Evolutionary conservation across 441 rosid species (phyloP).

Genomic region (Geranium incanum): DNA sequence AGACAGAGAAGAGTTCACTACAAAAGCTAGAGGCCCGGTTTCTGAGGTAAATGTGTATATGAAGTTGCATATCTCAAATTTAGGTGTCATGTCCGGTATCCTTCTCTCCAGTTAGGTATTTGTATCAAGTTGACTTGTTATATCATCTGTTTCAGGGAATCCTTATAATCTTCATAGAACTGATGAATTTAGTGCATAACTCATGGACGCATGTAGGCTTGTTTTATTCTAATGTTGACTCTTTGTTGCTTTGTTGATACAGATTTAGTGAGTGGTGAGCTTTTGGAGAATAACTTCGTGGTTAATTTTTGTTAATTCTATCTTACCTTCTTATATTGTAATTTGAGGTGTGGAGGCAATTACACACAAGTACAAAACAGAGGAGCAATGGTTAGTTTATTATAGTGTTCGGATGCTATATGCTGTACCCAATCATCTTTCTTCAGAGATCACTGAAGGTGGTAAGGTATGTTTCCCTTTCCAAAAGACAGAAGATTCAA

Average conservation of each 20-base stretch:
- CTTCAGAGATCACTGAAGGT: constrained; percentile 26
- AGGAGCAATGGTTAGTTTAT: constrained; percentile 26
- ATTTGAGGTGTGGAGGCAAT: constrained; percentile 34
- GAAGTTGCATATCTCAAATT: constrained; percentile 25
- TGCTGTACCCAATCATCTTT: constrained; percentile 15
- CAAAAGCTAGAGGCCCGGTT: constrained; percentile 22
- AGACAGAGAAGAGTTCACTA: constrained; percentile 26
- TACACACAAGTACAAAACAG: constrained; percentile 22
- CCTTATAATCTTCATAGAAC: constrained; percentile 12
- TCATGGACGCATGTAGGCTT: constrained; percentile 18
- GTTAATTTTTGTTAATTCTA: constrained; percentile 19
- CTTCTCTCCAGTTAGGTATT: constrained; percentile 23
- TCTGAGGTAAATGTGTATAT: constrained; percentile 43
- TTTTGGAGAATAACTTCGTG: constrained; percentile 30
- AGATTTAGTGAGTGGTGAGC: constrained; percentile 33
- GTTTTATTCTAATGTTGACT: constrained; percentile 24
- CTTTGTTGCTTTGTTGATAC: constrained; percentile 37
- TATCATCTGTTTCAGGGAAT: background rate
- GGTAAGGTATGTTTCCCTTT: constrained; percentile 38
- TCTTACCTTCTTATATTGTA: constrained; percentile 29
- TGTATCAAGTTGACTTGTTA: constrained; percentile 26
- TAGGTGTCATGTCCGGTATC: constrained; percentile 27
- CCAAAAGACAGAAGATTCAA: constrained; percentile 7
- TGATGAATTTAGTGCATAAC: constrained; percentile 17
- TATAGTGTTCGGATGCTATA: constrained; percentile 25